Base-by-base conservation (phyloP, 2,329 filamentous ascomycete species). In the Colletotrichum sp. region DNA sequence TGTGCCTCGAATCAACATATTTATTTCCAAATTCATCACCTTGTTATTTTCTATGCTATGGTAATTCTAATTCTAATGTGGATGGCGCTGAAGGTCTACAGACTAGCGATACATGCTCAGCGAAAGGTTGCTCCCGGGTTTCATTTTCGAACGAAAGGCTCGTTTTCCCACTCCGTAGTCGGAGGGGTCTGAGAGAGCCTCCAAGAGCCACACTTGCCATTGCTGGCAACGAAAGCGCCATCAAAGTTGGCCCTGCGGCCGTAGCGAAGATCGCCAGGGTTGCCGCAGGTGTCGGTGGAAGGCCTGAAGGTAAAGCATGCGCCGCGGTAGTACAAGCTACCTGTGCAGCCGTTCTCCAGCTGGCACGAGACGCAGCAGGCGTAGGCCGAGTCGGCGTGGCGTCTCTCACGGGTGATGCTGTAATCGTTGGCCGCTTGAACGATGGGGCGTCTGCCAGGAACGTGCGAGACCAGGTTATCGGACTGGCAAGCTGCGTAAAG, bases 291-390 rank as follows among this genome's bases (percentile, higher is more conserved):
- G 3, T 21, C 18, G n/a, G n/a, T 12, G 7, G n/a, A 21, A 9
- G n/a, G 36, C 64, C 62, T 76, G 59, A 65, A 76, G 10, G 67
- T 64, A 59, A 36, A 73, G 65, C 74, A 76, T 6, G n/a, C 52
- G 28, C 39, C 24, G 16, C 39, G 26, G 15, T 36, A 44, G 49
- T 69, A 73, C 70, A 76, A 28, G 26, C 74, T 76, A 12, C 74
- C 74, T n/a, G n/a, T 28, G 59, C 74, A 76, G 6, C 34, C 32
- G 9, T 26, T 6, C 63, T 60, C 52, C 44, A 32, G n/a, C 34
- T 76, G 74, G 57, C 74, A 76, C 18, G 64, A 71, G 12, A 76
- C 26, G 10, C 74, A 76, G 64, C 74, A 76, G 18, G 21, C 30
- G 28, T 76, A 67, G 8, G 64, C 32, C 7, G 55, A 57, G 8